Base-by-base conservation (phyloP, 2,329 filamentous ascomycete species). In the Pseudonectria foliicola region DNA sequence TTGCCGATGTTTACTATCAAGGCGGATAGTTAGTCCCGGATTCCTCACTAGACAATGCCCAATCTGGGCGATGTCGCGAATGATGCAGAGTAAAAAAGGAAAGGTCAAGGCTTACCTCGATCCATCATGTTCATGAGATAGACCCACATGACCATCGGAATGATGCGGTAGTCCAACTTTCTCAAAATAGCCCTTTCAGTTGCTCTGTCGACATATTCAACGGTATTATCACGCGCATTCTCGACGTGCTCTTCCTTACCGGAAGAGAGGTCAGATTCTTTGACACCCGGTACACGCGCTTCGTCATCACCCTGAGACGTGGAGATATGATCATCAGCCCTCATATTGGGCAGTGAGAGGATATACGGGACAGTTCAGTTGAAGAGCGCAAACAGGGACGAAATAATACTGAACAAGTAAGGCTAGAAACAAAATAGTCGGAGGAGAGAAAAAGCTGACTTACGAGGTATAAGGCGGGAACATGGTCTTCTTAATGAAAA, bases 1-100 rank as follows among this genome's bases (percentile, higher is more conserved):
- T 82, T 82, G 26, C 77, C 76, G 29, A 84, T 84, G 50, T 83
- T 83, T 25, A 81, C 76, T 79, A 40, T 75, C 70, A 14, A 69
- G 4, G 14, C 7, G 4, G 13, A 8, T 29, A 21, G 18, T 27
- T 13, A 23, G 7, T 1, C 11, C 30, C 13, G 7, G 36, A 6
- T 4, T 21, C 18, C 8, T 5, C 5, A 8, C 18, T 6, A 5
- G 18, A 21, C 8, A 8, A 5, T 21, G 18, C 18, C 18, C 8
- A 8, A 21, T 5, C 18, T 21, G 18, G n/a, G n/a, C 18, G 5
- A 6, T 21, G 18, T 21, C 8, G 5, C 18, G 8, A 21, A 21
- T 21, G 5, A 6, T 21, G 18, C 5, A 8, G 5, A 21, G 18
- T 21, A 8, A 8, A 21, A 21, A 8, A 21, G 8, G 18, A 8